phyloP scores from a whole-genome alignment of 192 early-diverging fungal genomes.

The Entomortierella parvispora region DNA sequence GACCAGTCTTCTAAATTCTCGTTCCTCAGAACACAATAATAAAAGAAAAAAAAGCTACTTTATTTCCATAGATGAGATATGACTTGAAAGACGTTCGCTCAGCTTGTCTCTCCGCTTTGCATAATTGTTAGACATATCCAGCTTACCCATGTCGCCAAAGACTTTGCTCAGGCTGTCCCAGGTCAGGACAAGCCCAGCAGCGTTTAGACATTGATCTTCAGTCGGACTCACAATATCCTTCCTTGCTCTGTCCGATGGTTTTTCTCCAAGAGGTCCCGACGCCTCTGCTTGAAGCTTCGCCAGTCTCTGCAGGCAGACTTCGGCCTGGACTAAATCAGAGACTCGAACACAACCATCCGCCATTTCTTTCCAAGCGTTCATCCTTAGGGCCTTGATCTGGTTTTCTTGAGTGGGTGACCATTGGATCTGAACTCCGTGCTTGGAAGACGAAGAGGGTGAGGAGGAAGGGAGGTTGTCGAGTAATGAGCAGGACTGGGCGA shows the following conservation, averaged over 20 bases:
- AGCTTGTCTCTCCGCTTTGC: conserved; percentile 21
- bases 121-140: conserved; percentile 37
- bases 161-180: conserved; percentile 22
- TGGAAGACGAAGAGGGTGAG: background rate
- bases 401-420: conserved; percentile 18
- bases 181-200: conserved; percentile 11
- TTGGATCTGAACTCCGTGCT: background rate
- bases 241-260: background rate
- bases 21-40: conserved; percentile 12
- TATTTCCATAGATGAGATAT: background rate
- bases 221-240: conserved; percentile 1
- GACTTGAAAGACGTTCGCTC: conserved; percentile 6
- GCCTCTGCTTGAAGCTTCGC: conserved; percentile 19
- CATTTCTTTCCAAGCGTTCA: conserved; percentile 32
- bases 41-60: background rate
- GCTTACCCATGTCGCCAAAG: conserved; percentile 41
- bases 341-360: conserved; percentile 27
- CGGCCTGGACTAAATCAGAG: conserved; percentile 35
- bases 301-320: conserved; percentile 27
- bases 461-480: conserved; percentile 33
- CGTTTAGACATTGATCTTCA: conserved; percentile 11
- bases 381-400: conserved; percentile 21
- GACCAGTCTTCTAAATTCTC: too few relatives aligned
- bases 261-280: conserved; percentile 11
- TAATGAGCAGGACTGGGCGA: conserved; percentile 39